phyloP scores from a whole-genome alignment of 139 green algal genomes.

The Coelastrella sp. region DNA sequence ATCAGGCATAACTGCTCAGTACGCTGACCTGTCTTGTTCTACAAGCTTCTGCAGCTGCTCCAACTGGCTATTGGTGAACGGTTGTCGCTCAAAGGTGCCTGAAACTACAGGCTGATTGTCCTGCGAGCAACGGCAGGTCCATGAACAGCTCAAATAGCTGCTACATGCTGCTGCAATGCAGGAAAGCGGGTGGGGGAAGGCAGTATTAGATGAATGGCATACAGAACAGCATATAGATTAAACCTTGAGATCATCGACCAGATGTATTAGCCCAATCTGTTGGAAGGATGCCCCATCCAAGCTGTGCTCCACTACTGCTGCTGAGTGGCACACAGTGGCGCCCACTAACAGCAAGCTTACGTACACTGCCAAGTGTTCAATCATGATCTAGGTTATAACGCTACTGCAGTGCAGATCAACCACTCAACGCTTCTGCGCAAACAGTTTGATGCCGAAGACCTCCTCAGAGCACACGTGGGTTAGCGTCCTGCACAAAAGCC shows the following conservation, averaged over 20 bases:
- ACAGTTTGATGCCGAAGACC: no score
- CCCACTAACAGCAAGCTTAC: neutral
- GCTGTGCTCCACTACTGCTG: slow-evolving; percentile 31
- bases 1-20: neutral
- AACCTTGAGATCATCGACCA: slow-evolving; percentile 3
- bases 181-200: neutral
- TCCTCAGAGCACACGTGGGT: no score
- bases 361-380: neutral
- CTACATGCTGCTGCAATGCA: no score
- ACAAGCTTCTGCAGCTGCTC: slow-evolving; percentile 26
- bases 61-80: neutral
- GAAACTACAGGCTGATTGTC: neutral
- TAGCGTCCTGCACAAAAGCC: no score
- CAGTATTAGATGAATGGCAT: neutral
- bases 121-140: neutral
- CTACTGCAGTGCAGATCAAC: neutral
- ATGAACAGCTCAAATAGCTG: neutral
- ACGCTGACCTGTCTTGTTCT: slow-evolving; percentile 4
- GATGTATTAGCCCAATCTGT: neutral
- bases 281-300: slow-evolving; percentile 26
- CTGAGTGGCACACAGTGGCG: neutral
- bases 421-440: neutral
- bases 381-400: neutral
- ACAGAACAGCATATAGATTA: no score
- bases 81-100: neutral